Percentiles rank a stretch among this genome's conserved stretches.
Conservation (phyloP, 176 grass and related monocot species). For the Carex pumila region DNA sequence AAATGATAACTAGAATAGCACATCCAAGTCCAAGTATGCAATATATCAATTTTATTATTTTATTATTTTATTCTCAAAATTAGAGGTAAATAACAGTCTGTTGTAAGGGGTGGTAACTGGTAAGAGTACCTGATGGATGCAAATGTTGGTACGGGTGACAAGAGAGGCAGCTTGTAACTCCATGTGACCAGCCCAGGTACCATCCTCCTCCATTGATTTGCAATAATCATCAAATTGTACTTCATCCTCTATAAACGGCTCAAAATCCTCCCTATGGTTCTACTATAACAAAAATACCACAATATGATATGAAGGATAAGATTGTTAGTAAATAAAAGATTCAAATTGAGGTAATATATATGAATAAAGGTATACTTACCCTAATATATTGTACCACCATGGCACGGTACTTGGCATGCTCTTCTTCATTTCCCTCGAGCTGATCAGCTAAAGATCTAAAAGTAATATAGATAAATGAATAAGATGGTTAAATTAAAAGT, state of each 20-base stretch:
- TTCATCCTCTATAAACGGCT: slow-evolving; percentile 93
- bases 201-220: slow-evolving; percentile 75
- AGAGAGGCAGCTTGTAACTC: slow-evolving; percentile 91
- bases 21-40: neutral
- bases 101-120: neutral
- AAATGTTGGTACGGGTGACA: slow-evolving; percentile 74
- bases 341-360: neutral
- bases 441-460: slow-evolving; percentile 87
- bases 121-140: slow-evolving; percentile 68
- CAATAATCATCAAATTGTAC: slow-evolving; percentile 81
- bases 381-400: slow-evolving; percentile 79
- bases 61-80: neutral
- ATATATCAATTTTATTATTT: neutral
- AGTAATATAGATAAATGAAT: slow-evolving; percentile 28
- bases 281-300: slow-evolving; percentile 22
- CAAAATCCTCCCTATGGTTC: slow-evolving; percentile 68
- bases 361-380: slow-evolving; percentile 27
- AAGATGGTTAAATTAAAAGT: neutral
- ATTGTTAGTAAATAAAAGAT: neutral
- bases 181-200: slow-evolving; percentile 91
- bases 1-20: neutral
- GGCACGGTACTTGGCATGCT: slow-evolving; percentile 70
- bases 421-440: slow-evolving; percentile 75
- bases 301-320: slow-evolving; percentile 4
- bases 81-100: neutral